Percentiles rank a stretch among this genome's conserved stretches.
phyloP scores from a whole-genome alignment of 495 filamentous ascomycete species.

The Aspergillus conjunctus region DNA sequence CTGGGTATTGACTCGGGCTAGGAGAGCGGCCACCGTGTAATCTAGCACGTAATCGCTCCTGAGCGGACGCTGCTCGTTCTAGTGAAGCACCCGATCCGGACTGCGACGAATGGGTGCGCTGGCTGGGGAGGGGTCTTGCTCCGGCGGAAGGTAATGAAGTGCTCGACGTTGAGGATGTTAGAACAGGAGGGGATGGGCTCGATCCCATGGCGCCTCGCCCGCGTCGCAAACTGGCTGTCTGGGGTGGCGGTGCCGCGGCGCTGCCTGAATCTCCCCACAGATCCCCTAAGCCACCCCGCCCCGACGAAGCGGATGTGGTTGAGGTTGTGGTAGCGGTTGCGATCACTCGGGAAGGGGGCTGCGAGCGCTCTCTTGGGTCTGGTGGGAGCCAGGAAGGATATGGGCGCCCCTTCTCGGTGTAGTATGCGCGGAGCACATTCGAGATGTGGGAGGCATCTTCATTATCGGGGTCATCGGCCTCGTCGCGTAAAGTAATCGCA shows the following conservation, averaged over 20 bases:
- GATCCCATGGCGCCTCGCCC: slow-evolving; percentile 34
- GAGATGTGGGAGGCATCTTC: slow-evolving; percentile 95
- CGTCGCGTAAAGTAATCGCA: slow-evolving; percentile 77
- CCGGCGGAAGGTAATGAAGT: slow-evolving; percentile 43
- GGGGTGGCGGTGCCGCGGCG: slow-evolving; percentile 43
- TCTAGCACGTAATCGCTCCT: slow-evolving; percentile 68
- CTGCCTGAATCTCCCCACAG: slow-evolving; percentile 74
- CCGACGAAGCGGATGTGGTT: slow-evolving; percentile 35
- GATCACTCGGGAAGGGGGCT: slow-evolving; percentile 54
- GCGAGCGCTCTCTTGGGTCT: slow-evolving; percentile 73
- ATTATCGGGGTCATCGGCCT: slow-evolving; percentile 75
- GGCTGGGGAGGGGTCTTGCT: slow-evolving; percentile 65
- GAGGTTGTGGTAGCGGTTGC: slow-evolving; percentile 50
- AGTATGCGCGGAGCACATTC: slow-evolving; percentile 93
- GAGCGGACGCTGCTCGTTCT: slow-evolving; percentile 59
- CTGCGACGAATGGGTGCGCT: slow-evolving; percentile 74
- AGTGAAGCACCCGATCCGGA: slow-evolving; percentile 28
- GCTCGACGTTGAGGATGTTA: slow-evolving; percentile 22
- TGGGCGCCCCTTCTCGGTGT: slow-evolving; percentile 80
- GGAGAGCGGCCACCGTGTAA: slow-evolving; percentile 58
- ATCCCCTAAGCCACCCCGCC: slow-evolving; percentile 65
- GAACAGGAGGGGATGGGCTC: slow-evolving; percentile 11
- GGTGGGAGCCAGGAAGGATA: slow-evolving; percentile 89
- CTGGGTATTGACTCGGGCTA: slow-evolving; percentile 34
- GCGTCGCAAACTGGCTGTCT: slow-evolving; percentile 59